Percentiles rank a stretch among this genome's conserved stretches.
These are phyloP conservation scores for Suillus hirtellus DNA, from an alignment of 768 basidiomycete species.

Conservation along the genomic window DNA sequence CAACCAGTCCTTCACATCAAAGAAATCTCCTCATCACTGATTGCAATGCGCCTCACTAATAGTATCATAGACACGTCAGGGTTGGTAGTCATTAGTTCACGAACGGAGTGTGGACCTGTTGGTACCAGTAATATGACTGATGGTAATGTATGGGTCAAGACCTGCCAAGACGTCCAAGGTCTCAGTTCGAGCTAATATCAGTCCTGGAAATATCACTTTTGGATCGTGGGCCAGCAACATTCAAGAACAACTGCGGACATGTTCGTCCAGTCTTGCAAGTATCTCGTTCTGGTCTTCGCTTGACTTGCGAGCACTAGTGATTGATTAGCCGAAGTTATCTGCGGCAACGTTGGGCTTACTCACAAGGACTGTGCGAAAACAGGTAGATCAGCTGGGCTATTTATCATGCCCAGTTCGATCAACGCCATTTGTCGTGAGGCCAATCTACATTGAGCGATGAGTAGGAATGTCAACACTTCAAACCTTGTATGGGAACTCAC, in stretches of 20 bases:
- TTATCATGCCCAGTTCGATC: conserved; percentile 61
- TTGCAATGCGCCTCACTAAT: neutral
- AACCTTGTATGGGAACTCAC: conserved; percentile 35
- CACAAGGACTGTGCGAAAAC: conserved; percentile 68
- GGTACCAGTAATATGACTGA: too few relatives aligned
- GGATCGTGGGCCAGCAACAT: neutral
- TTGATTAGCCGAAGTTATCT: conserved; percentile 11
- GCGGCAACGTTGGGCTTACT: conserved; percentile 27
- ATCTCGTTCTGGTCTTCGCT: conserved; percentile 44
- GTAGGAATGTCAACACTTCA: conserved; percentile 8
- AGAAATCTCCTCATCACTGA: neutral
- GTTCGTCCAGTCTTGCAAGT: conserved; percentile 42
- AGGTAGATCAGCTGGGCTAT: conserved; percentile 48
- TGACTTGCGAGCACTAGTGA: conserved; percentile 40
- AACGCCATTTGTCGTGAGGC: conserved; percentile 58
- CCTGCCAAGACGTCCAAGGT: too few relatives aligned
- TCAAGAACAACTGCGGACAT: conserved; percentile 21
- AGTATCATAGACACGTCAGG: too few relatives aligned
- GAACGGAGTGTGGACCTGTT: too few relatives aligned
- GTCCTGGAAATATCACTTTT: neutral
- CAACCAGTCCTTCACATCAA: too few relatives aligned
- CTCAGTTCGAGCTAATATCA: too few relatives aligned
- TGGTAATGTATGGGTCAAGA: too few relatives aligned
- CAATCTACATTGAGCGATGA: conserved; percentile 39
- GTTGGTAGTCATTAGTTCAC: too few relatives aligned